These are phyloP conservation scores for Fusarium secorum DNA, from an alignment of 2,329 filamentous ascomycete genomes.

Conservation along the genomic window DNA sequence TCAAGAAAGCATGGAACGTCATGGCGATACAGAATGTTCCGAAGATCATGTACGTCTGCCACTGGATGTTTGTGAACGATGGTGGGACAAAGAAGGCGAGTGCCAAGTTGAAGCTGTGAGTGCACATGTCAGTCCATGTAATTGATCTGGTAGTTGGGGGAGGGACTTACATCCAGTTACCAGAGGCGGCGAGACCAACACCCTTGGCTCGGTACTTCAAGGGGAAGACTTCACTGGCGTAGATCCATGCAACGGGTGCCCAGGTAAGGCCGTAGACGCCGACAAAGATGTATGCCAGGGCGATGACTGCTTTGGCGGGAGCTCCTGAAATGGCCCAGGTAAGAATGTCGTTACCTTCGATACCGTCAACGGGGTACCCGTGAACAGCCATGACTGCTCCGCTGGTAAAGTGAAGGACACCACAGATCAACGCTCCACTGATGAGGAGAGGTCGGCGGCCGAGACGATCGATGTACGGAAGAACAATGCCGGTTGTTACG, in stretches of 20 bases:
- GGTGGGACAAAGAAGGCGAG: constrained; percentile 51
- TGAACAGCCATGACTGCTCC: constrained; percentile 59
- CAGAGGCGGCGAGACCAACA: constrained; percentile 59
- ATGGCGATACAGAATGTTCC: constrained; percentile 54
- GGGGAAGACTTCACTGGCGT: constrained; percentile 65
- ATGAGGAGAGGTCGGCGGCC: constrained; percentile 58
- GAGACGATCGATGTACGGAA: constrained; percentile 59
- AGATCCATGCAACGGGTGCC: constrained; percentile 62
- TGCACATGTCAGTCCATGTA: neutral
- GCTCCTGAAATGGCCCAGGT: constrained; percentile 55
- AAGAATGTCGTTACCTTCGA: constrained; percentile 57
- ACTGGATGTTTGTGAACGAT: constrained; percentile 52
- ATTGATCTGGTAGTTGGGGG: accelerated
- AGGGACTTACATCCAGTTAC: constrained; percentile 49
- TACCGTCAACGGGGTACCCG: constrained; percentile 53
- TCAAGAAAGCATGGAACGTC: constrained; percentile 56
- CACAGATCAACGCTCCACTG: constrained; percentile 54
- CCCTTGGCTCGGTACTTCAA: constrained; percentile 60
- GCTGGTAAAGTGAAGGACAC: constrained; percentile 56
- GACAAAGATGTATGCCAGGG: constrained; percentile 58
- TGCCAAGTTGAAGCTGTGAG: constrained; percentile 49
- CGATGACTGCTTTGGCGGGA: constrained; percentile 59
- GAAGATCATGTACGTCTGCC: constrained; percentile 59
- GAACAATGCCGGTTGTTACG: constrained; percentile 58
- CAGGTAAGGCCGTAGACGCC: constrained; percentile 51